A percentile compares a stretch with the other conserved stretches of the same genome.
These are phyloP conservation scores for Tilletia indica DNA, from an alignment of 1,284 basidiomycete genomes.

Conservation along the genomic window DNA sequence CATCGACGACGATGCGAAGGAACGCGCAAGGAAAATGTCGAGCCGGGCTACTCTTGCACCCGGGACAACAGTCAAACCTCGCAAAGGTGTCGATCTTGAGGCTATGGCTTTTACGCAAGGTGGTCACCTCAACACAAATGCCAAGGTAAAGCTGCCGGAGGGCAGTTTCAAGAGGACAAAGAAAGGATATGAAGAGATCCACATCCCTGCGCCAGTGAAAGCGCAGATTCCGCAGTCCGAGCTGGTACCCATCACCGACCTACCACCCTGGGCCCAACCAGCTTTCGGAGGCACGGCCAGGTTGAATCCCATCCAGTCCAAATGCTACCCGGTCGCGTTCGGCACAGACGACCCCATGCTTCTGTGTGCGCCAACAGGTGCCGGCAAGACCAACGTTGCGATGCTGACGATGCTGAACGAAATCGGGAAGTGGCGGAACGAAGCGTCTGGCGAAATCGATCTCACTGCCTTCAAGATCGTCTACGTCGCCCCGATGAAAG, in stretches of 20 bases:
- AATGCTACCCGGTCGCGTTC: slow-evolving; percentile 79
- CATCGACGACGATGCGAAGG: slow-evolving; percentile 64
- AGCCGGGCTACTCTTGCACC: slow-evolving; percentile 85
- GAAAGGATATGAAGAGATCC: slow-evolving; percentile 98
- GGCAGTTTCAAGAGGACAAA: slow-evolving; percentile 95
- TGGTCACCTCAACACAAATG: slow-evolving; percentile 94
- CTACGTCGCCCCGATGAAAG: slow-evolving; percentile 94
- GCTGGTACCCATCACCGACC: slow-evolving; percentile 69
- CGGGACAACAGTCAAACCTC: slow-evolving; percentile 77
- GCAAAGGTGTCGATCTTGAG: slow-evolving; percentile 83
- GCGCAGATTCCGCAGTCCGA: slow-evolving; percentile 65
- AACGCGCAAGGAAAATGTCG: slow-evolving; percentile 62
- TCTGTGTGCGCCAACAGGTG: slow-evolving; percentile 96
- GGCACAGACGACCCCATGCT: slow-evolving; percentile 86
- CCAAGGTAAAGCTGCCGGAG: slow-evolving; percentile 94
- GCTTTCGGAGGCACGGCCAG: slow-evolving; percentile 64
- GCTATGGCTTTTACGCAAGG: slow-evolving; percentile 94
- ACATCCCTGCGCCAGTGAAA: slow-evolving; percentile 89
- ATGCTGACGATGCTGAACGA: slow-evolving; percentile 66
- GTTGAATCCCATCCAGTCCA: slow-evolving; percentile 77
- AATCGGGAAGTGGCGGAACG: slow-evolving; percentile 61
- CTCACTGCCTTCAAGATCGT: slow-evolving; percentile 93
- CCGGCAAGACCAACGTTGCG: slow-evolving; percentile 99
- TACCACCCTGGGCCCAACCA: slow-evolving; percentile 77
- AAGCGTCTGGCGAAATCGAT: slow-evolving; percentile 79